These are phyloP conservation scores for Lithohypha guttulata DNA, from an alignment of 2,329 filamentous ascomycete genomes.

Conservation along the genomic window DNA sequence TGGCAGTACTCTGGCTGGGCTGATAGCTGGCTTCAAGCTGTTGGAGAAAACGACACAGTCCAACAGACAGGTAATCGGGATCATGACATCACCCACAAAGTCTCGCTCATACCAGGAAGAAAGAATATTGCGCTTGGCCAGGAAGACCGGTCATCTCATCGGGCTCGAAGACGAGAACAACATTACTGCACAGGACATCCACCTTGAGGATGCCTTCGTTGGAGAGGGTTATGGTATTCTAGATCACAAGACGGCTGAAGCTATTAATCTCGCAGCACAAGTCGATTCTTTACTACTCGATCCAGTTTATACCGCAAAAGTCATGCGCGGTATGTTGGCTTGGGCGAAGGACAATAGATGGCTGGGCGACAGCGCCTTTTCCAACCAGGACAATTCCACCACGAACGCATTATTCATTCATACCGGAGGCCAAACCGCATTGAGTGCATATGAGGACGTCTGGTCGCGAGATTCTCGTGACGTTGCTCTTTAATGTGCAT, in stretches of 20 bases:
- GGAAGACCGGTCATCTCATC: slow-evolving; percentile 18
- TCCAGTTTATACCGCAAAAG: slow-evolving; percentile 30
- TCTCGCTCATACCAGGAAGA: slow-evolving; percentile 24
- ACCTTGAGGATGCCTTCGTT: slow-evolving; percentile 26
- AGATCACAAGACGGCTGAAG: slow-evolving; percentile 21
- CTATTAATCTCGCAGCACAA: slow-evolving; percentile 22
- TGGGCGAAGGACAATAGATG: slow-evolving; percentile 23
- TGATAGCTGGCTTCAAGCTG: slow-evolving; percentile 28
- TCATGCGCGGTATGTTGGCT: slow-evolving; percentile 17
- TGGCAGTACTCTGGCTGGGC: slow-evolving; percentile 27
- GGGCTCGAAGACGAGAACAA: slow-evolving; percentile 23
- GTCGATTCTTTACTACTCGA: slow-evolving; percentile 26
- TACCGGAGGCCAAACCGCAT: slow-evolving; percentile 28
- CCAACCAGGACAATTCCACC: not conserved
- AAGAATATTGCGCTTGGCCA: slow-evolving; percentile 25
- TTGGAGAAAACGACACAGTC: slow-evolving; percentile 20
- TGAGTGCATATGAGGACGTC: slow-evolving; percentile 25
- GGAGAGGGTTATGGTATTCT: slow-evolving; percentile 27
- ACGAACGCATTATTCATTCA: slow-evolving; percentile 29
- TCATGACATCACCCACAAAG: slow-evolving; percentile 24
- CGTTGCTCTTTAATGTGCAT: no score
- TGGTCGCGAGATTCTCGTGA: slow-evolving; percentile 6
- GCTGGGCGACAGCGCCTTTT: slow-evolving; percentile 17
- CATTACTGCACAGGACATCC: slow-evolving; percentile 25
- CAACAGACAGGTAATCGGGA: slow-evolving; percentile 23